Percentiles rank a stretch among this genome's conserved stretches.
Evolutionary conservation across 257 asterid genomes (phyloP).

Genomic region (Forsythia suspensa): DNA sequence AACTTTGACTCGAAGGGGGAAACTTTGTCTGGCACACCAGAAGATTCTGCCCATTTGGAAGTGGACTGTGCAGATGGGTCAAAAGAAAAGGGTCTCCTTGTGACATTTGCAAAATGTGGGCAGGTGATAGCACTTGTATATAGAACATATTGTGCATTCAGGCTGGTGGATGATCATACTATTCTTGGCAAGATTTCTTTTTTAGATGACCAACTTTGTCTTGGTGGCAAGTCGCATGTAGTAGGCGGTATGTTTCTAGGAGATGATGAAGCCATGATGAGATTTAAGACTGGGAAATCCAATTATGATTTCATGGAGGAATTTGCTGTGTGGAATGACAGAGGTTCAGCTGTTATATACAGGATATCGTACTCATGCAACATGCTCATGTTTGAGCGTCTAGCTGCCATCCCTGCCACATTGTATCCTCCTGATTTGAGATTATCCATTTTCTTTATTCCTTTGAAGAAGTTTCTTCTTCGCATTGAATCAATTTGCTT

Average conservation of each 20-base stretch:
- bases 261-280: conserved; percentile 27
- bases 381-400: conserved; percentile 46
- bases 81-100: conserved; percentile 45
- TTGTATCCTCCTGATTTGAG: conserved; percentile 36
- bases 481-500: conserved; percentile 72
- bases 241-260: conserved; percentile 70
- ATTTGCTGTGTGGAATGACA: conserved; percentile 75
- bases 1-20: conserved; percentile 48
- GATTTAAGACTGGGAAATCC: conserved; percentile 27
- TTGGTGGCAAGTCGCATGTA: conserved; percentile 45
- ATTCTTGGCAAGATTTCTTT: conserved; percentile 65
- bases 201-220: conserved; percentile 55
- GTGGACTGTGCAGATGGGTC: conserved; percentile 55
- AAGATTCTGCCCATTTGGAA: conserved; percentile 42
- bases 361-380: conserved; percentile 54
- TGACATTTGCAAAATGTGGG: conserved; percentile 56
- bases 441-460: conserved; percentile 55
- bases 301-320: conserved; percentile 45
- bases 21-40: conserved; percentile 32
- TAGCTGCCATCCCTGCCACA: conserved; percentile 56
- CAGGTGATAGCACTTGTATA: conserved; percentile 65
- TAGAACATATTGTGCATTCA: conserved; percentile 69
- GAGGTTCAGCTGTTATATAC: conserved; percentile 66
- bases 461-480: conserved; percentile 46
- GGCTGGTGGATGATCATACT: conserved; percentile 56